Percentiles rank a stretch among this genome's conserved stretches.
phyloP scores from a whole-genome alignment of 139 green algal genomes.

The Eudorina sp. region DNA sequence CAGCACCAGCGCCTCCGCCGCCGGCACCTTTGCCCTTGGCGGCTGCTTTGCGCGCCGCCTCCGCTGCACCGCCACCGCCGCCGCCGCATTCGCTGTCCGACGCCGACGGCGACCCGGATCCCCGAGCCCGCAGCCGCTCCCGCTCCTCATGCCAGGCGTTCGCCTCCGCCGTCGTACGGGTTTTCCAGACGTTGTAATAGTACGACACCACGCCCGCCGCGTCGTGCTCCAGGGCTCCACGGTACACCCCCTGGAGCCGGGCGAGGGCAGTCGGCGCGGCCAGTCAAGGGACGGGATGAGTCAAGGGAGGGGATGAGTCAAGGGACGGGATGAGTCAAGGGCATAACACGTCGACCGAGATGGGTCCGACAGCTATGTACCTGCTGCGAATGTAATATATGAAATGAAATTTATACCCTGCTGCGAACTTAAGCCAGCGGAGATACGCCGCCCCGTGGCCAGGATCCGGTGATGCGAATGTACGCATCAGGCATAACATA shows the following conservation, averaged over 20 bases:
- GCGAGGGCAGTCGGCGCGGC: background rate
- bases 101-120: background rate
- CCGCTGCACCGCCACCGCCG: background rate
- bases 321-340: too few species aligned
- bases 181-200: slow-evolving; percentile 51
- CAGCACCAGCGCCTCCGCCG: too few species aligned
- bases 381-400: too few species aligned
- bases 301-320: too few species aligned
- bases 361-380: too few species aligned
- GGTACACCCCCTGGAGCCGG: background rate
- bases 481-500: too few species aligned
- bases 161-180: background rate
- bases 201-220: slow-evolving; percentile 28
- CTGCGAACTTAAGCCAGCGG: too few species aligned
- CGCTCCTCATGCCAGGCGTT: slow-evolving; percentile 22
- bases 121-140: background rate
- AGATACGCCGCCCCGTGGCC: too few species aligned
- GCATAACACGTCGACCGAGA: too few species aligned
- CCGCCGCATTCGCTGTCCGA: background rate
- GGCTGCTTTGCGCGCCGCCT: background rate
- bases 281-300: too few species aligned
- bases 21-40: background rate
- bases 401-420: too few species aligned
- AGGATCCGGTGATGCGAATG: too few species aligned
- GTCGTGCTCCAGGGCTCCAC: background rate